Evolutionary conservation across 129 eudicot species (phyloP).

Genomic region (Sambucus nigra): DNA sequence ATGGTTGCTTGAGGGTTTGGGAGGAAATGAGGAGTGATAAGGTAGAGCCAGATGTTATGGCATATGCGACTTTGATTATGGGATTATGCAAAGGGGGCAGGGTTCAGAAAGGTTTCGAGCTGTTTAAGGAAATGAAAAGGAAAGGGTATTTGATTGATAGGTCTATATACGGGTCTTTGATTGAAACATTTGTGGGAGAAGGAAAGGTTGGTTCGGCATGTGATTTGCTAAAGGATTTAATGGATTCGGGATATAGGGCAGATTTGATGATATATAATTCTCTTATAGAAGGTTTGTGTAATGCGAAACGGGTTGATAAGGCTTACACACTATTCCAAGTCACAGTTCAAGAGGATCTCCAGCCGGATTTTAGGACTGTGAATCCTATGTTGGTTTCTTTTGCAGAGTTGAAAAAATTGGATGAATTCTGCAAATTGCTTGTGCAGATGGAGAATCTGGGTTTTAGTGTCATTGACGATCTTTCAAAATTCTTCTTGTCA

Average conservation of each 20-base stretch:
- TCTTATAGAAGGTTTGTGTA: slow-evolving; percentile 80
- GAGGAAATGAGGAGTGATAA: slow-evolving; percentile 67
- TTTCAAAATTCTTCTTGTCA: slow-evolving; percentile 42
- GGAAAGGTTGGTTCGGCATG: slow-evolving; percentile 69
- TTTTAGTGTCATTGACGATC: slow-evolving; percentile 34
- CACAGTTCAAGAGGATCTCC: slow-evolving; percentile 66
- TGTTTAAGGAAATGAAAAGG: slow-evolving; percentile 73
- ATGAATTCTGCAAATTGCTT: slow-evolving; percentile 56
- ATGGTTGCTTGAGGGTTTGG: slow-evolving; percentile 79
- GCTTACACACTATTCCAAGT: slow-evolving; percentile 68
- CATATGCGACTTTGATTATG: slow-evolving; percentile 58
- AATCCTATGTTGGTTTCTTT: slow-evolving; percentile 60
- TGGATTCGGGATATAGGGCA: slow-evolving; percentile 80
- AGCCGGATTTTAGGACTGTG: slow-evolving; percentile 61
- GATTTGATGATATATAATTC: slow-evolving; percentile 80
- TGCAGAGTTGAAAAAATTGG: slow-evolving; percentile 47
- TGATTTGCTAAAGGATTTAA: slow-evolving; percentile 71
- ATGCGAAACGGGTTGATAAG: slow-evolving; percentile 43
- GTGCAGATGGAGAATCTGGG: slow-evolving; percentile 54
- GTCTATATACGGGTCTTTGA: slow-evolving; percentile 57
- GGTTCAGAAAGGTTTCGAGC: slow-evolving; percentile 53
- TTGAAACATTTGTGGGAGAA: slow-evolving; percentile 69
- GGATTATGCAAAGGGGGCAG: slow-evolving; percentile 62
- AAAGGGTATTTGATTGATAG: slow-evolving; percentile 70
- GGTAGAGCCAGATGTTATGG: slow-evolving; percentile 86